Percentiles rank a stretch among this genome's conserved stretches.
phyloP scores from a whole-genome alignment of 2,329 filamentous ascomycete genomes.

The Arthroderma sp. region DNA sequence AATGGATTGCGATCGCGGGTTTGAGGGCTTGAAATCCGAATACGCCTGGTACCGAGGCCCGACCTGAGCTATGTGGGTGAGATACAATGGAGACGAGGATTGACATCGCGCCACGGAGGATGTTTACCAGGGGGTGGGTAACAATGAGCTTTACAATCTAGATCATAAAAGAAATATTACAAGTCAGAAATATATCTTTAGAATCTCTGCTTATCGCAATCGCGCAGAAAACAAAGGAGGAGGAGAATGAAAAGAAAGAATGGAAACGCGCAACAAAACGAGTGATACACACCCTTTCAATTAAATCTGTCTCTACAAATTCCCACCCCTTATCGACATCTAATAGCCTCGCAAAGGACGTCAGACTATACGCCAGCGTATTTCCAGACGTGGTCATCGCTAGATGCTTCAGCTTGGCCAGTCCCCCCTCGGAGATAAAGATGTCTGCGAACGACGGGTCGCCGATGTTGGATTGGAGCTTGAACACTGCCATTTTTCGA shows the following conservation, averaged over 20 bases:
- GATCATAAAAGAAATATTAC: slow-evolving; percentile 1
- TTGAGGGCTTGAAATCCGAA: slow-evolving; percentile 88
- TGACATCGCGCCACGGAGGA: slow-evolving; percentile 89
- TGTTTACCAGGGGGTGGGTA: slow-evolving; percentile 91
- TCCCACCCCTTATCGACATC: slow-evolving; percentile 99
- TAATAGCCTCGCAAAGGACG: slow-evolving; percentile 71
- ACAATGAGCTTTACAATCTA: slow-evolving; percentile 84
- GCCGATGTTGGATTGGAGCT: slow-evolving; percentile 86
- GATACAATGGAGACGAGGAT: slow-evolving; percentile 89
- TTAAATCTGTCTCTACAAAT: slow-evolving; percentile 37
- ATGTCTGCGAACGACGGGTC: slow-evolving; percentile 94
- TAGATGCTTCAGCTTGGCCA: slow-evolving; percentile 66
- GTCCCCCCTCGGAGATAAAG: slow-evolving; percentile 80
- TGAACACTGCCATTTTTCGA: slow-evolving; percentile 98
- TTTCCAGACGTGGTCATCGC: slow-evolving; percentile 81
- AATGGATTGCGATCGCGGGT: slow-evolving; percentile 79
- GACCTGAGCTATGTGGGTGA: slow-evolving; percentile 53
- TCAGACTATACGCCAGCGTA: slow-evolving; percentile 86
- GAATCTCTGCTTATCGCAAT: too few relatives aligned
- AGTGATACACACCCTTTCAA: slow-evolving; percentile 43
- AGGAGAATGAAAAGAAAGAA: not conserved
- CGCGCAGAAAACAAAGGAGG: not conserved
- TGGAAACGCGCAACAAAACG: not conserved
- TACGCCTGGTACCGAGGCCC: slow-evolving; percentile 40
- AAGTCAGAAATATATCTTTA: too few relatives aligned